A percentile compares a stretch with the other conserved stretches of the same genome.
phyloP scores from a whole-genome alignment of 2,329 filamentous ascomycete genomes.

The Trichoderma sp. region DNA sequence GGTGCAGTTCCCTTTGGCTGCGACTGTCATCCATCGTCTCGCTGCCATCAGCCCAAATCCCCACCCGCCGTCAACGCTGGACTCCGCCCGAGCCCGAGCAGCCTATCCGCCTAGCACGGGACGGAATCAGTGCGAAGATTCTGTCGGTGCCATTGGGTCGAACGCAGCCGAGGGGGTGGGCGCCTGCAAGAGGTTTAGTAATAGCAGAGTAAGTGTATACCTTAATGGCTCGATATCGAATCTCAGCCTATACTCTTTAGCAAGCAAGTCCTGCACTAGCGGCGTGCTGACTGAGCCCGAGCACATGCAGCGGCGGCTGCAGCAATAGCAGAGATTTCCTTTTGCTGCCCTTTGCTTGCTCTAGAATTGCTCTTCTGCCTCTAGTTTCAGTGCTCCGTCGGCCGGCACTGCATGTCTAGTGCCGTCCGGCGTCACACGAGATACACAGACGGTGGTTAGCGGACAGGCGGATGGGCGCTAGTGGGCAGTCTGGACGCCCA shows the following conservation, averaged over 20 bases:
- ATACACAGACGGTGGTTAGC: background rate
- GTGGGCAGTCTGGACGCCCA: background rate
- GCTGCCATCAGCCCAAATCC: background rate
- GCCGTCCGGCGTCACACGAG: conserved; percentile 13
- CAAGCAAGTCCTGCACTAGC: background rate
- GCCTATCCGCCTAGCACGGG: conserved; percentile 23
- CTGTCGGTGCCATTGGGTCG: conserved; percentile 6
- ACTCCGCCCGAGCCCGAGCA: conserved; percentile 26
- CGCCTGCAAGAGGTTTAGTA: background rate
- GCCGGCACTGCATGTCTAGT: conserved; percentile 9
- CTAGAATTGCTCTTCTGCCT: background rate
- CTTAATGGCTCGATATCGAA: background rate
- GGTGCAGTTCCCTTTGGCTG: background rate
- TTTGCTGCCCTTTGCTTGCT: background rate
- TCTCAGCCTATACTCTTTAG: background rate
- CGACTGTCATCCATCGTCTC: background rate
- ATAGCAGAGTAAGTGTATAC: background rate
- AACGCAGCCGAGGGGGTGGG: conserved; percentile 1
- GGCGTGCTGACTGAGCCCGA: background rate
- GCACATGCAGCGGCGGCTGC: background rate
- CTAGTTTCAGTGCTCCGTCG: background rate
- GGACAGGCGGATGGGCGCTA: background rate
- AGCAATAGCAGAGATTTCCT: background rate
- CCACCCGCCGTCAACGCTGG: conserved; percentile 4
- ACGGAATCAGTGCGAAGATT: conserved; percentile 1